A percentile compares a stretch with the other conserved stretches of the same genome.
Conservation (phyloP, 441 rosid species). For the Dalechampia spathulata region DNA sequence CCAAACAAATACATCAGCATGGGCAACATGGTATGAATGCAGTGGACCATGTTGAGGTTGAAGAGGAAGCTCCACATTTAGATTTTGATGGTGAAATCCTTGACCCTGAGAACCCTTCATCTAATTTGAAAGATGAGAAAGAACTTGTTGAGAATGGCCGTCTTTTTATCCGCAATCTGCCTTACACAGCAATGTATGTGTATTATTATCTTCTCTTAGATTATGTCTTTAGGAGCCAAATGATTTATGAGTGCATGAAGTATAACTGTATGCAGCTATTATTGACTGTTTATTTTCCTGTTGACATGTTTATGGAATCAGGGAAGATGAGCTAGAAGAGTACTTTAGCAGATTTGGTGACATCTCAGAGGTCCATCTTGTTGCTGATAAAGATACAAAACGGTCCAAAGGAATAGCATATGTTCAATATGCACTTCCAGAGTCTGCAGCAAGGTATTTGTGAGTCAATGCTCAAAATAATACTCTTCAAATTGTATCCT, state of each 20-base stretch:
- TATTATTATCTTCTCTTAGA: slow-evolving; percentile 2
- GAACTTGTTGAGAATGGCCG: slow-evolving; percentile 46
- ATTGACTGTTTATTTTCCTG: not conserved
- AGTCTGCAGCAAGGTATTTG: slow-evolving; percentile 68
- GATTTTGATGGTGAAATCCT: slow-evolving; percentile 34
- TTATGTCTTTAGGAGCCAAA: not conserved
- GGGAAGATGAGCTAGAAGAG: slow-evolving; percentile 88
- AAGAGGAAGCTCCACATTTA: slow-evolving; percentile 27
- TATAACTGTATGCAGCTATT: not conserved
- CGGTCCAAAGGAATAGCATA: slow-evolving; percentile 86
- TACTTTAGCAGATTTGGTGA: slow-evolving; percentile 54
- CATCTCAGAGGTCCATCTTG: slow-evolving; percentile 67
- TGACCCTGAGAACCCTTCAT: slow-evolving; percentile 25
- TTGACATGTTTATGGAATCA: slow-evolving; percentile 20
- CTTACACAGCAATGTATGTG: slow-evolving; percentile 61
- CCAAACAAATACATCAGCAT: slow-evolving; percentile 9
- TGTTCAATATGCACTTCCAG: slow-evolving; percentile 52
- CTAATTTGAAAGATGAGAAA: slow-evolving; percentile 29
- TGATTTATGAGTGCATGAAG: not conserved
- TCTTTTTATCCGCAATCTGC: slow-evolving; percentile 81
- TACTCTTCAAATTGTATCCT: slow-evolving; percentile 1
- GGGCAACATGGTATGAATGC: slow-evolving; percentile 14
- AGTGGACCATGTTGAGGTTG: slow-evolving; percentile 23
- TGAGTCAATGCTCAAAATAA: slow-evolving; percentile 1
- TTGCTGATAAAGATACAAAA: slow-evolving; percentile 82